Evolutionary conservation across 176 grass and related monocot species (phyloP).

Genomic region (Secale cereale): DNA sequence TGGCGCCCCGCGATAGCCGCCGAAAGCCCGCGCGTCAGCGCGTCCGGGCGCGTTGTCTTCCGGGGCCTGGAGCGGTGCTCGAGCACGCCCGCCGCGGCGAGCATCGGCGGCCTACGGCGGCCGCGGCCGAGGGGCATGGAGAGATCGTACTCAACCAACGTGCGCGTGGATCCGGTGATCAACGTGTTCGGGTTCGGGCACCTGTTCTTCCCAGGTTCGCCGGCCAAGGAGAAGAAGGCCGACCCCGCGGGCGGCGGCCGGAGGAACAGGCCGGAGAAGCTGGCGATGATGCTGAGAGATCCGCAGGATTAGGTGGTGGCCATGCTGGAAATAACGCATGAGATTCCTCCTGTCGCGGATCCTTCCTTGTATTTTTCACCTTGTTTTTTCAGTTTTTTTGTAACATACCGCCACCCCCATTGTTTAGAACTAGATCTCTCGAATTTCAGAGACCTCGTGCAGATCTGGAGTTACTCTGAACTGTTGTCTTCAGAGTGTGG

Average conservation of each 20-base stretch:
- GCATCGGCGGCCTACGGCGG: conserved; percentile 18
- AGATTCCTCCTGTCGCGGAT: conserved; percentile 31
- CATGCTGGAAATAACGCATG: conserved; percentile 43
- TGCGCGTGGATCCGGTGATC: conserved; percentile 70
- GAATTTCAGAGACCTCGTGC: not conserved
- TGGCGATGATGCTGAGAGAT: conserved; percentile 48
- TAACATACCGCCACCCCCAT: not conserved
- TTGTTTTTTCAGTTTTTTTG: not conserved
- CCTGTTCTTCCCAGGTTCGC: conserved; percentile 41
- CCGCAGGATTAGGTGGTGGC: conserved; percentile 39
- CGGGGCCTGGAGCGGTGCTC: conserved; percentile 66
- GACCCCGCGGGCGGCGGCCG: conserved; percentile 17
- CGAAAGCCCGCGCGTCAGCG: conserved; percentile 66
- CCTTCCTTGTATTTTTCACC: too few species aligned
- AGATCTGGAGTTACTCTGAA: not conserved
- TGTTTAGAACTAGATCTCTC: not conserved
- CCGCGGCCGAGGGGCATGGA: conserved; percentile 61
- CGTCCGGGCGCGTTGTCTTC: conserved; percentile 67
- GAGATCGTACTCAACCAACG: conserved; percentile 59
- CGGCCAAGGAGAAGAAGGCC: conserved; percentile 35
- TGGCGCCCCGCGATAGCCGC: conserved; percentile 7
- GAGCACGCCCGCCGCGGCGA: conserved; percentile 48
- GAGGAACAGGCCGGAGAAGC: conserved; percentile 47
- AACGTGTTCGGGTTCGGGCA: conserved; percentile 58
- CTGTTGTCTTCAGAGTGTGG: not conserved